Percentiles rank a stretch among this genome's conserved stretches.
These are phyloP conservation scores for Starmerella vitae DNA, from an alignment of 805 yeast species.

Conservation along the genomic window DNA sequence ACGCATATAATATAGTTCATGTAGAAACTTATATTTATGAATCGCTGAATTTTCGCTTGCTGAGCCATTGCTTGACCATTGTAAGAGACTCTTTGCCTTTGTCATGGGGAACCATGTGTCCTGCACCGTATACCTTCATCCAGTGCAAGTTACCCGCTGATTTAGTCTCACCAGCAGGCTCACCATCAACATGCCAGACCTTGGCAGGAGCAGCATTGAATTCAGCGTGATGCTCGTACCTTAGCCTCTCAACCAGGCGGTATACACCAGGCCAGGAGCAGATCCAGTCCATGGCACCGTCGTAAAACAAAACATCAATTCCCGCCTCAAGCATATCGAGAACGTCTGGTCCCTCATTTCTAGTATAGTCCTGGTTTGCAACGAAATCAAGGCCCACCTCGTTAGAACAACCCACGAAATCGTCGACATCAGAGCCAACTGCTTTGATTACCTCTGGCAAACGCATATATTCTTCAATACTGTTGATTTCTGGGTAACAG, in stretches of 20 bases:
- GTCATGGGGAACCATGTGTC: constrained; percentile 92
- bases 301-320: constrained; percentile 76
- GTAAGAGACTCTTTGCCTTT: constrained; percentile 67
- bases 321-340: constrained; percentile 55
- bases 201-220: constrained; percentile 33
- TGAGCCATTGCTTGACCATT: constrained; percentile 76
- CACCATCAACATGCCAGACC: constrained; percentile 33
- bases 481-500: constrained; percentile 70
- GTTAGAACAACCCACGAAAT: constrained; percentile 39
- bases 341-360: constrained; percentile 67
- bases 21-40: too few species aligned
- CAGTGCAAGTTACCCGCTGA: constrained; percentile 61
- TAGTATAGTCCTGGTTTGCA: constrained; percentile 83
- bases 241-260: constrained; percentile 64
- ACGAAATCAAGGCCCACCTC: constrained; percentile 68
- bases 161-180: constrained; percentile 56
- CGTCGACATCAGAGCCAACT: constrained; percentile 80
- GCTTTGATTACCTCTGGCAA: constrained; percentile 60
- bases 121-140: constrained; percentile 75
- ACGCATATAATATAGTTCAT: too few species aligned
- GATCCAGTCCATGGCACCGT: constrained; percentile 92
- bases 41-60: constrained; percentile 9
- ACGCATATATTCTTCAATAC: constrained; percentile 69
- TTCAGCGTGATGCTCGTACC: constrained; percentile 47
- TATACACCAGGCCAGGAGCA: constrained; percentile 94